Evolutionary conservation across 192 early-diverging fungal species (phyloP).

Genomic region (Coemansia erecta): DNA sequence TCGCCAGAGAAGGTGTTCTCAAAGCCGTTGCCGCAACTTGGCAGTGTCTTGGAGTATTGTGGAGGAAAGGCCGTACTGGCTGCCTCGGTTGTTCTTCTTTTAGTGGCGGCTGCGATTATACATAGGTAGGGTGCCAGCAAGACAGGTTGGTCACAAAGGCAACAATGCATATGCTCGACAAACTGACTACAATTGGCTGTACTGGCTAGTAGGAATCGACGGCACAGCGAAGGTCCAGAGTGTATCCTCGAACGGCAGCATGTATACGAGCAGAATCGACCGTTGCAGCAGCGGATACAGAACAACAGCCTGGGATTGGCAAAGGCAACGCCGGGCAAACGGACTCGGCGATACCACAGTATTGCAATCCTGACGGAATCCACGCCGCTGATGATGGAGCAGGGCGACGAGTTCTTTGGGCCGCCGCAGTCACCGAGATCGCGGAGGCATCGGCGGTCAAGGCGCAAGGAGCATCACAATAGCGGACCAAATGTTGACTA

Average conservation of each 20-base stretch:
- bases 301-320: background rate
- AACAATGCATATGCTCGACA: too few relatives aligned
- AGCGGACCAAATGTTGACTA: background rate
- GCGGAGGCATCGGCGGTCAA: background rate
- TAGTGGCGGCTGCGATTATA: too few relatives aligned
- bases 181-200: too few relatives aligned
- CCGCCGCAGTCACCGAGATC: background rate
- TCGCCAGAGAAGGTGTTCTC: too few relatives aligned
- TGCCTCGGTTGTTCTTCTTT: too few relatives aligned
- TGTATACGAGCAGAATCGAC: conserved; percentile 1
- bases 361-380: conserved; percentile 37
- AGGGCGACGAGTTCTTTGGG: conserved; percentile 31
- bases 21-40: too few relatives aligned
- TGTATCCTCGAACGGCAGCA: background rate
- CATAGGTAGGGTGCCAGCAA: too few relatives aligned
- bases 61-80: too few relatives aligned
- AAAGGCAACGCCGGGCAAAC: background rate
- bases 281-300: background rate
- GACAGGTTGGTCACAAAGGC: too few relatives aligned
- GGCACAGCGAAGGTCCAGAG: background rate
- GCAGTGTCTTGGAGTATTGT: too few relatives aligned
- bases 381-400: conserved; percentile 44
- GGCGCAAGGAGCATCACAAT: background rate
- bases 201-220: background rate
- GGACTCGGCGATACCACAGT: conserved; percentile 32